A percentile compares a stretch with the other conserved stretches of the same genome.
Evolutionary conservation across 441 rosid species (phyloP).

Genomic region (Macaranga tanarius): DNA sequence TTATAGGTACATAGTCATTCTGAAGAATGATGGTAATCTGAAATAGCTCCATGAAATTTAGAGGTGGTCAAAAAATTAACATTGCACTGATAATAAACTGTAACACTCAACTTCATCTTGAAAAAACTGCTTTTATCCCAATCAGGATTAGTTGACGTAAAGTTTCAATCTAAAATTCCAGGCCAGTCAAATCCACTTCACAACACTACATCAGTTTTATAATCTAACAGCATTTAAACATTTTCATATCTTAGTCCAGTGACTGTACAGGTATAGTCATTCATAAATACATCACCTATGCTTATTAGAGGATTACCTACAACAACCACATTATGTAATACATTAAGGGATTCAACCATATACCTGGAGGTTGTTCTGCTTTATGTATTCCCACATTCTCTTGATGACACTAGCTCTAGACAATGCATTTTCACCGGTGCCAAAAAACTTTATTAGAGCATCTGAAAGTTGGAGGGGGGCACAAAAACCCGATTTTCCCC

Average conservation of each 20-base stretch:
- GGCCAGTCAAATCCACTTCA: neutral
- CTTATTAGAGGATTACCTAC: neutral
- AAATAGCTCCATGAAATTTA: neutral
- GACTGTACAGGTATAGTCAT: neutral
- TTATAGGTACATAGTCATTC: neutral
- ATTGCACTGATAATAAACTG: neutral
- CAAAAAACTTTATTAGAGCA: constrained; percentile 61
- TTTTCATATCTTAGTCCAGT: neutral
- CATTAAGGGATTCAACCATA: neutral
- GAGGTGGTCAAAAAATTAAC: neutral
- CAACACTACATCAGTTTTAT: neutral
- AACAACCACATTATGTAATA: neutral
- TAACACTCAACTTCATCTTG: neutral
- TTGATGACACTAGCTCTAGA: constrained; percentile 55
- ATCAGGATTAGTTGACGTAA: neutral
- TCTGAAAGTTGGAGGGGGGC: constrained; percentile 64
- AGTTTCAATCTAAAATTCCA: neutral
- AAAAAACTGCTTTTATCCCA: neutral
- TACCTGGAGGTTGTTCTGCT: constrained; percentile 71
- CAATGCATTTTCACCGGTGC: constrained; percentile 57
- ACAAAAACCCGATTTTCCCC: constrained; percentile 49
- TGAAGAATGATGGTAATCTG: neutral
- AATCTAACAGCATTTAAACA: neutral
- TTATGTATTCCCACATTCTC: constrained; percentile 74
- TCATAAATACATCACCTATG: too few species aligned